A percentile compares a stretch with the other conserved stretches of the same genome.
Conservation (phyloP, 2,329 filamentous ascomycete species). For the Calonectria hawksworthii region DNA sequence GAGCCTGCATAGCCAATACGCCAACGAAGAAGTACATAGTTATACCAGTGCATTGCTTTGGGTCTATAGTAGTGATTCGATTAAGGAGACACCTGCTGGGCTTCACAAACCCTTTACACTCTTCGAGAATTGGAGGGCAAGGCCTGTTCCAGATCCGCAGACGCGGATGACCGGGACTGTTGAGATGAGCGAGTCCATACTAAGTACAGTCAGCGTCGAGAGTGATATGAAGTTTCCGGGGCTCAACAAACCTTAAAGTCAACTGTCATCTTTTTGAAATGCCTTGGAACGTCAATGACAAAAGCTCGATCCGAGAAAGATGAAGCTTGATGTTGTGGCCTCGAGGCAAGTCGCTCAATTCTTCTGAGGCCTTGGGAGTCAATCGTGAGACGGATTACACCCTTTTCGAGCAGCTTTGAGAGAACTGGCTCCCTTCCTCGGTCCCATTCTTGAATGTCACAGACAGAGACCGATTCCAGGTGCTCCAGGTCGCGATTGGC, state of each 20-base stretch:
- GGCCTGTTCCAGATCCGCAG: not conserved
- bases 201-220: not conserved
- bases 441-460: not conserved
- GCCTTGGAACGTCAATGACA: not conserved
- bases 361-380: not conserved
- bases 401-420: not conserved
- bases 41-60: not conserved
- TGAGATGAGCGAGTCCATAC: not conserved
- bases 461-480: not conserved
- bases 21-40: not conserved
- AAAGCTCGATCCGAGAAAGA: not conserved
- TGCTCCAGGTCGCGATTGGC: not conserved
- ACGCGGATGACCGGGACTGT: not conserved
- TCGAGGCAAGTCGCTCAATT: not conserved
- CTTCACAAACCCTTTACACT: not conserved
- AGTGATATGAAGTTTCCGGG: not conserved
- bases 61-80: not conserved
- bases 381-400: not conserved
- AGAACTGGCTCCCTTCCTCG: not conserved
- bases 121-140: not conserved
- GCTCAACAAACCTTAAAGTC: slow-evolving; percentile 1
- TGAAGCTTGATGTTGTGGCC: not conserved
- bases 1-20: not conserved
- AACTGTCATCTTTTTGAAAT: not conserved
- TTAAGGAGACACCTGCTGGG: not conserved